phyloP scores from a whole-genome alignment of 257 asterid species.

The Fraxinus pennsylvanica region DNA sequence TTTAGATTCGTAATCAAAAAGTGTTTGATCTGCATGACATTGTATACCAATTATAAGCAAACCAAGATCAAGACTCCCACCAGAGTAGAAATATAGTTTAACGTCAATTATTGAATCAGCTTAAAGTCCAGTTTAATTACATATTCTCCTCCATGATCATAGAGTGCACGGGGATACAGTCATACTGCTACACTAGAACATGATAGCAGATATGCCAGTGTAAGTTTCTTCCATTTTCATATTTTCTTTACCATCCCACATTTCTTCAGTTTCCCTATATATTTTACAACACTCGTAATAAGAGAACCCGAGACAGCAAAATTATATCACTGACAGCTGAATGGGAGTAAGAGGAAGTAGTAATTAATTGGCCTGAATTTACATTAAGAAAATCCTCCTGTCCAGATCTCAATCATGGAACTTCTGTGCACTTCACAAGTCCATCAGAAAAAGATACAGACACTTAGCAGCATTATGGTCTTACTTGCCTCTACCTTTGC shows the following conservation, averaged over 20 bases:
- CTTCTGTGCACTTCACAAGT: neutral
- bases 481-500: neutral
- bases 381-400: neutral
- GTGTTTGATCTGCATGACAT: slow-evolving; percentile 67
- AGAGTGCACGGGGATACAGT: neutral
- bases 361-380: neutral
- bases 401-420: neutral
- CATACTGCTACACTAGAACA: neutral
- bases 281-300: neutral
- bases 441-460: neutral
- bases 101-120: neutral
- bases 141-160: neutral
- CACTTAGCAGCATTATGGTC: neutral
- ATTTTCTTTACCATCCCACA: neutral
- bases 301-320: neutral
- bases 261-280: neutral
- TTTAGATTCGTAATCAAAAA: slow-evolving; percentile 72
- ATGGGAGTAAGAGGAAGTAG: neutral
- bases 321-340: neutral
- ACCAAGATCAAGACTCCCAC: slow-evolving; percentile 2
- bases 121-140: neutral
- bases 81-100: neutral
- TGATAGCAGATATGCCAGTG: neutral
- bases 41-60: slow-evolving; percentile 26
- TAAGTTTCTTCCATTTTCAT: neutral